These are phyloP conservation scores for Fistulifera pelliculosa DNA, from an alignment of 108 stramenopile species.

Conservation along the genomic window DNA sequence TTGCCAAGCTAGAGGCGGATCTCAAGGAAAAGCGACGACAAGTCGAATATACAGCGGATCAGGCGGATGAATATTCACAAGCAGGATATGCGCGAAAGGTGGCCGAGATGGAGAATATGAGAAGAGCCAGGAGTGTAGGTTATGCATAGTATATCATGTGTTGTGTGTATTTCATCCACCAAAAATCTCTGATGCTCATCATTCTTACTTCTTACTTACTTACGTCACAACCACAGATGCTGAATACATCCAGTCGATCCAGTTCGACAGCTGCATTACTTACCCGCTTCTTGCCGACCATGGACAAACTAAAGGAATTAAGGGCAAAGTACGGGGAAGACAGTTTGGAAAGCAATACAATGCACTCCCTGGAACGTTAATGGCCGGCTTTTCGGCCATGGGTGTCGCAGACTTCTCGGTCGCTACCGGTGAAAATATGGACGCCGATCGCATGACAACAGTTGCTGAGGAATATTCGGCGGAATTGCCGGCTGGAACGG, in stretches of 20 bases:
- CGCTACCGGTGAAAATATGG: constrained; percentile 33
- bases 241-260: constrained; percentile 31
- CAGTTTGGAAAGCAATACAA: constrained; percentile 46
- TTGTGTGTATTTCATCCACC: neutral
- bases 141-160: neutral
- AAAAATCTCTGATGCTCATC: neutral
- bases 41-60: constrained; percentile 29
- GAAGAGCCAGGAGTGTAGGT: constrained; percentile 52
- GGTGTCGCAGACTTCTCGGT: constrained; percentile 46
- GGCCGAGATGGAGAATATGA: constrained; percentile 71
- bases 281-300: constrained; percentile 47
- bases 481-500: constrained; percentile 39
- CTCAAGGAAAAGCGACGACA: constrained; percentile 43
- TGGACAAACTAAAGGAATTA: constrained; percentile 46
- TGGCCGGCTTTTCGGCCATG: constrained; percentile 35
- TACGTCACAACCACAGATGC: constrained; percentile 9
- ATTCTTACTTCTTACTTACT: neutral
- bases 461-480: constrained; percentile 43
- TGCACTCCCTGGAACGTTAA: constrained; percentile 30
- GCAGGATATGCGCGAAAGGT: constrained; percentile 74
- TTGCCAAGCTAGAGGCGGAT: constrained; percentile 44
- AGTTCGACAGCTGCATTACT: constrained; percentile 40
- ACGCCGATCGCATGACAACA: constrained; percentile 30
- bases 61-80: constrained; percentile 58
- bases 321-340: constrained; percentile 34